phyloP scores from a whole-genome alignment of 2,329 filamentous ascomycete species.

The Helicocarpus griseus region DNA sequence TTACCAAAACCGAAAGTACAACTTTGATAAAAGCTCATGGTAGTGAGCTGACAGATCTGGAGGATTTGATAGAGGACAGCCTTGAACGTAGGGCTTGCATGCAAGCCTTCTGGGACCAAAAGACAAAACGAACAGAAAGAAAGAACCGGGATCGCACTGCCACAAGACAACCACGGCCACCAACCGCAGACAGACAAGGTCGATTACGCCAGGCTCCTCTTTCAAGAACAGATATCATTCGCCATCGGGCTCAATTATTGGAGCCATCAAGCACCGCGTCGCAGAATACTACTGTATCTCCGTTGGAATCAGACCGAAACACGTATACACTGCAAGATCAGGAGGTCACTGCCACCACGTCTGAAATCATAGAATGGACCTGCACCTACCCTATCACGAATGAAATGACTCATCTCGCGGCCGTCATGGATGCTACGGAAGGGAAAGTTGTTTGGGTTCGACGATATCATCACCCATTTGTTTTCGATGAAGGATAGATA shows the following conservation, averaged over 20 bases:
- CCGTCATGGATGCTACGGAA: slow-evolving; percentile 45
- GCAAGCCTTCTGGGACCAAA: slow-evolving; percentile 30
- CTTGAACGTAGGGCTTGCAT: slow-evolving; percentile 27
- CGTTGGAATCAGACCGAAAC: not conserved
- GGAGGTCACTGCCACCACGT: slow-evolving; percentile 19
- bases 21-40: slow-evolving; percentile 13
- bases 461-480: slow-evolving; percentile 16
- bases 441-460: slow-evolving; percentile 41
- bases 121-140: slow-evolving; percentile 12
- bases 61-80: slow-evolving; percentile 25
- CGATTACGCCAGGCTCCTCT: not conserved
- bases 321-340: slow-evolving; percentile 5
- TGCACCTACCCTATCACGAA: slow-evolving; percentile 45
- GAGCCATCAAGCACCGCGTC: not conserved
- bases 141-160: not conserved
- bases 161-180: not conserved
- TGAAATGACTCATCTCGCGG: slow-evolving; percentile 49
- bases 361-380: slow-evolving; percentile 40
- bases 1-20: slow-evolving; percentile 15
- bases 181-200: not conserved
- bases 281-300: not conserved
- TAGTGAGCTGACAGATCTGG: slow-evolving; percentile 13
- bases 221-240: not conserved
- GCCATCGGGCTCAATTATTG: not conserved
- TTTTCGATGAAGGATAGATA: not conserved